Evolutionary conservation across 306 rosid genomes (phyloP).

Genomic region (Neltuma alba): DNA sequence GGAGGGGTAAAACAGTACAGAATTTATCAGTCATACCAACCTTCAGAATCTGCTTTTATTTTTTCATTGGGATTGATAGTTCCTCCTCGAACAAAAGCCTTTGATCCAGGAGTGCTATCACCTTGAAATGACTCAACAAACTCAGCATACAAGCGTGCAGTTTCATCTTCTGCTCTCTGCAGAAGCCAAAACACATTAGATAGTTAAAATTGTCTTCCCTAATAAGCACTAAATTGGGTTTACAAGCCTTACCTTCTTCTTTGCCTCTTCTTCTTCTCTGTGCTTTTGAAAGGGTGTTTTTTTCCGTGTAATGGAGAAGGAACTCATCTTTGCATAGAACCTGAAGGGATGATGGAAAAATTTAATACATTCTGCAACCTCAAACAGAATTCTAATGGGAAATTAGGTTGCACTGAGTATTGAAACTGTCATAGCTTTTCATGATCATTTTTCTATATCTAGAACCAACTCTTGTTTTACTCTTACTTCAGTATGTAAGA

Average conservation of each 20-base stretch:
- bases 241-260: slow-evolving; percentile 73
- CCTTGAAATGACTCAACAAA: slow-evolving; percentile 99
- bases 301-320: slow-evolving; percentile 91
- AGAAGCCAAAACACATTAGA: slow-evolving; percentile 31
- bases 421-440: background rate
- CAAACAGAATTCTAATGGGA: background rate
- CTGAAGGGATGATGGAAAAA: slow-evolving; percentile 37
- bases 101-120: slow-evolving; percentile 81
- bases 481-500: background rate
- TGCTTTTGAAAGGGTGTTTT: slow-evolving; percentile 97
- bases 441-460: slow-evolving; percentile 17
- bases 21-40: slow-evolving; percentile 57
- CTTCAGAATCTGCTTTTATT: slow-evolving; percentile 66
- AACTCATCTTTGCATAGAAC: slow-evolving; percentile 74
- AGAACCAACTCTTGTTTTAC: background rate
- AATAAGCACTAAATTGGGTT: slow-evolving; percentile 8
- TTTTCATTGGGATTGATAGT: slow-evolving; percentile 84
- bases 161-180: slow-evolving; percentile 98
- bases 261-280: slow-evolving; percentile 97
- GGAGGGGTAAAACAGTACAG: slow-evolving; percentile 25
- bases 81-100: slow-evolving; percentile 91
- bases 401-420: background rate
- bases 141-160: slow-evolving; percentile 89
- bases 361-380: slow-evolving; percentile 17
- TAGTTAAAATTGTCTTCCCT: slow-evolving; percentile 18